Evolutionary conservation across 2,329 filamentous ascomycete genomes (phyloP).

Genomic region (Botrytis paeoniae): DNA sequence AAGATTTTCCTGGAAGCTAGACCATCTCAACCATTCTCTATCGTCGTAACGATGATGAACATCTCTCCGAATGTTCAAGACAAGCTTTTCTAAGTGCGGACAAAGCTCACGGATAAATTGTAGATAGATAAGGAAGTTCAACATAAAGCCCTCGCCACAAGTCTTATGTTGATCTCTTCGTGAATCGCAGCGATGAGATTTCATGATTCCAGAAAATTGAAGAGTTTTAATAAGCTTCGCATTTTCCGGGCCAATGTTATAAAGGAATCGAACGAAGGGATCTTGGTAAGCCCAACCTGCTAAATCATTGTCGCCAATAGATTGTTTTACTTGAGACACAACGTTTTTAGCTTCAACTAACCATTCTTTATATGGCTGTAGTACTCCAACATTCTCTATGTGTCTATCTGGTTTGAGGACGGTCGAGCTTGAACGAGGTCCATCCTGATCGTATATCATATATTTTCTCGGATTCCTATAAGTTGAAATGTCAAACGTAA

Average conservation of each 20-base stretch:
- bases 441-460: not conserved
- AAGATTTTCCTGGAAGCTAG: not conserved
- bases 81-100: not conserved
- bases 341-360: not conserved
- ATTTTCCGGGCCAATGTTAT: not conserved
- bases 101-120: not conserved
- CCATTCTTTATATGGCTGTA: not conserved
- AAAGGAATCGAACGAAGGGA: not conserved
- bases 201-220: not conserved
- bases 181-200: not conserved
- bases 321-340: not conserved
- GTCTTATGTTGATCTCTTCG: rapidly evolving
- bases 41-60: not conserved
- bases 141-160: not conserved
- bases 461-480: not conserved
- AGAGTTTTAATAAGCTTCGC: not conserved
- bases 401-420: not conserved
- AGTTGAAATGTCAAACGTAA: not conserved
- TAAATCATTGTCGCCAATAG: not conserved
- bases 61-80: not conserved
- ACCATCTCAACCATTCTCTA: not conserved
- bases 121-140: not conserved
- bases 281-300: not conserved
- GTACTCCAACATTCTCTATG: not conserved
- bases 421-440: not conserved